Conservation (phyloP, 148 eudicot species). For the Heliamphora exappendiculata region DNA sequence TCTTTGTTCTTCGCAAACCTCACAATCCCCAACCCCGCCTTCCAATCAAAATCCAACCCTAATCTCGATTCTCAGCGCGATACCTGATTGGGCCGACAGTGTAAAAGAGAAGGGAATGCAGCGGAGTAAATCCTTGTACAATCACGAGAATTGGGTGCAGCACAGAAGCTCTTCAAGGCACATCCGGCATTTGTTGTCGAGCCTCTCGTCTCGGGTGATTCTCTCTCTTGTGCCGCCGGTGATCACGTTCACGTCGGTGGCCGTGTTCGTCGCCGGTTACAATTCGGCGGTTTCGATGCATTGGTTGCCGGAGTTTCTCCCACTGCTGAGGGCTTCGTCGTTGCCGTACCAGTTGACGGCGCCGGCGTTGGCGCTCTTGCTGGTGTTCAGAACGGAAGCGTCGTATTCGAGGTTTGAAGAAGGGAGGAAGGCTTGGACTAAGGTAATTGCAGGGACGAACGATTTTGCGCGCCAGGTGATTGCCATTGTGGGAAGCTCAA, state of each 20-base stretch:
- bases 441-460: constrained; percentile 57
- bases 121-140: constrained; percentile 49
- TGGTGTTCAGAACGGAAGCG: constrained; percentile 95
- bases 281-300: constrained; percentile 58
- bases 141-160: constrained; percentile 66
- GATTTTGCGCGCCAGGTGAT: constrained; percentile 81
- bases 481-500: constrained; percentile 47
- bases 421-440: constrained; percentile 93
- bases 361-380: constrained; percentile 79
- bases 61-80: constrained; percentile 35
- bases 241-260: constrained; percentile 66
- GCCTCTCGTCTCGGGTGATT: constrained; percentile 76
- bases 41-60: constrained; percentile 27
- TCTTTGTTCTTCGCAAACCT: constrained; percentile 32
- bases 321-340: constrained; percentile 67
- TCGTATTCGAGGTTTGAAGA: constrained; percentile 89
- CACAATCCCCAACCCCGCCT: constrained; percentile 27
- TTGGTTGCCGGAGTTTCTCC: constrained; percentile 70
- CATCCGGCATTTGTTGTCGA: constrained; percentile 60
- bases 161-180: constrained; percentile 85
- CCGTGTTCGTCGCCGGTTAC: constrained; percentile 56
- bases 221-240: constrained; percentile 89
- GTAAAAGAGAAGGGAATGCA: constrained; percentile 71
- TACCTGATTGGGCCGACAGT: constrained; percentile 82
- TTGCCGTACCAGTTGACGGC: constrained; percentile 96